phyloP scores from a whole-genome alignment of 2,329 filamentous ascomycete genomes.

The Cytospora schulzeri region DNA sequence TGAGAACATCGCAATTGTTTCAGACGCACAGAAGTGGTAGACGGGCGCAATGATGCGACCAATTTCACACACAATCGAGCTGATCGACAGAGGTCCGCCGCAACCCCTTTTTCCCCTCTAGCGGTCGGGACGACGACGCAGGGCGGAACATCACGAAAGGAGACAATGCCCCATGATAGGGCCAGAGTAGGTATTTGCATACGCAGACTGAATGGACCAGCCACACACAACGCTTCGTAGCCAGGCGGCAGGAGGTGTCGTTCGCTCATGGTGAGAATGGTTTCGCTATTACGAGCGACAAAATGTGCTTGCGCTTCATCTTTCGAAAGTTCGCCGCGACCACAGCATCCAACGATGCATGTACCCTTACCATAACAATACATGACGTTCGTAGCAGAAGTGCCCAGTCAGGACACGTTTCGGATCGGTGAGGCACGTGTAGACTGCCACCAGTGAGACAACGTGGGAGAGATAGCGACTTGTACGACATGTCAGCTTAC shows the following conservation, averaged over 20 bases:
- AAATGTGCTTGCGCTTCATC: too few relatives aligned
- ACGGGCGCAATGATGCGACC: slow-evolving; percentile 11
- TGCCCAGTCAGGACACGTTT: not conserved
- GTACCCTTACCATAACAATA: not conserved
- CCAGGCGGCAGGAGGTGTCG: too few relatives aligned
- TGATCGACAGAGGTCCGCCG: slow-evolving; percentile 14
- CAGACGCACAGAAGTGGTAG: slow-evolving; percentile 1
- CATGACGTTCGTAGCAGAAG: not conserved
- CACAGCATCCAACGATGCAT: not conserved
- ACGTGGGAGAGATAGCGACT: too few relatives aligned
- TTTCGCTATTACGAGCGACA: too few relatives aligned
- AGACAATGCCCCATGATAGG: not conserved
- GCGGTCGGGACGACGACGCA: slow-evolving; percentile 9
- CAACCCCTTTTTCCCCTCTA: slow-evolving; percentile 7
- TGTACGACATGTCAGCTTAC: not conserved
- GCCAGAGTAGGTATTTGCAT: not conserved
- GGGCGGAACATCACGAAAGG: slow-evolving; percentile 13
- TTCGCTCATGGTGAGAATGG: too few relatives aligned
- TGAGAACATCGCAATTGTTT: not conserved
- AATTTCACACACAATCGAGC: slow-evolving; percentile 3
- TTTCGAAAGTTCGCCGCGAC: too few relatives aligned
- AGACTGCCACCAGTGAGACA: too few relatives aligned
- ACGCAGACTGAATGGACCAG: not conserved
- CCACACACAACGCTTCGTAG: too few relatives aligned
- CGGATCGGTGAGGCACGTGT: not conserved